Evolutionary conservation across 129 eudicot genomes (phyloP).

Genomic region (Deinandra increscens): DNA sequence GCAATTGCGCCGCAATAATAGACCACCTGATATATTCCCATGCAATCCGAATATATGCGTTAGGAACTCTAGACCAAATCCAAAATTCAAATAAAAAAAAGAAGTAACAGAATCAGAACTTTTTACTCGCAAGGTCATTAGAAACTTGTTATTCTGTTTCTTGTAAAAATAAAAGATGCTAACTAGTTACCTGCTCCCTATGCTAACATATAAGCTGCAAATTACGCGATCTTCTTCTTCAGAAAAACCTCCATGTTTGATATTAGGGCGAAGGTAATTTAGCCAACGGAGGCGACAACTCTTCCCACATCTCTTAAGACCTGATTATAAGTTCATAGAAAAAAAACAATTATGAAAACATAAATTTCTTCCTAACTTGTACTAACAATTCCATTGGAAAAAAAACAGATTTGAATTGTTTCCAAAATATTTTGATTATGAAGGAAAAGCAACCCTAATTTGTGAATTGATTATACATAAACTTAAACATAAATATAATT

Average conservation of each 20-base stretch:
- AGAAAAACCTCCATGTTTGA: constrained; percentile 88
- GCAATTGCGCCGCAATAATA: constrained; percentile 84
- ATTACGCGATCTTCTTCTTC: constrained; percentile 87
- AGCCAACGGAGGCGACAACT: constrained; percentile 89
- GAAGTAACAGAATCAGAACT: too few relatives aligned
- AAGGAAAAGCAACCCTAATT: neutral
- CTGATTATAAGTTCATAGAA: constrained; percentile 34
- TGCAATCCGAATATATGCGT: constrained; percentile 4
- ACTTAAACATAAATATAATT: neutral
- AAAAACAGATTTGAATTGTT: too few relatives aligned
- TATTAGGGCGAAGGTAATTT: constrained; percentile 85
- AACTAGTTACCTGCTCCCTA: constrained; percentile 78
- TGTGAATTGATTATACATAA: neutral
- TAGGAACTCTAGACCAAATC: neutral
- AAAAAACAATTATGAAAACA: neutral
- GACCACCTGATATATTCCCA: constrained; percentile 72
- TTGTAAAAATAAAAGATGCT: neutral
- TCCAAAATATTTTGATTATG: too few relatives aligned
- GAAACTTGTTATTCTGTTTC: neutral
- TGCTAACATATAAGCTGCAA: constrained; percentile 77
- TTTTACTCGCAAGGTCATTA: neutral
- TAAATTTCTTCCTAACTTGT: neutral
- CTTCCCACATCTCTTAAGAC: constrained; percentile 88
- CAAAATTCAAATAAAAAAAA: neutral
- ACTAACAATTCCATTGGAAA: too few relatives aligned